Evolutionary conservation across 495 filamentous ascomycete genomes (phyloP).

Genomic region (Neurospora sp.): DNA sequence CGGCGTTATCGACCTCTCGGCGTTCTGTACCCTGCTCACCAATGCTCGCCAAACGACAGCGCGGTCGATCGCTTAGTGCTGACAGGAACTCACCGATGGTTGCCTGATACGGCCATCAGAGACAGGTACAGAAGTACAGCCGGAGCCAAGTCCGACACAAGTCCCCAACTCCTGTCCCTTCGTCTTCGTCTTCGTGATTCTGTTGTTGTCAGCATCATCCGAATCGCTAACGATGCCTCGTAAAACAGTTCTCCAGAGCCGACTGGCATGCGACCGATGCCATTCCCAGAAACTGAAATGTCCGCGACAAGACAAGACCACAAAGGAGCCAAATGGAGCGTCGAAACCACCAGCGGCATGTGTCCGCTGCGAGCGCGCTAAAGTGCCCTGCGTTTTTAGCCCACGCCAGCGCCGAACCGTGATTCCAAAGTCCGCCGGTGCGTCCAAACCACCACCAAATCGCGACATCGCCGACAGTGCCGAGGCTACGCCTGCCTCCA

Average conservation of each 20-base stretch:
- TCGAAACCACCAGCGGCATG: background rate
- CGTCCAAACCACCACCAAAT: background rate
- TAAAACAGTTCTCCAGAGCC: background rate
- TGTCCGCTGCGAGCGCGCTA: conserved; percentile 2
- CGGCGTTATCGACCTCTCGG: background rate
- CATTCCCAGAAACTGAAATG: conserved; percentile 6
- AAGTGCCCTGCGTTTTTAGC: conserved; percentile 5
- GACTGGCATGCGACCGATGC: conserved; percentile 6
- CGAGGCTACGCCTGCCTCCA: background rate
- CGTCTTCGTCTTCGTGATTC: background rate
- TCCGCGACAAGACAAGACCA: background rate
- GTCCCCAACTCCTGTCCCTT: background rate
- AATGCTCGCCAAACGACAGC: background rate
- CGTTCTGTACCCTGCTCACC: background rate
- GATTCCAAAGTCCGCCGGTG: background rate
- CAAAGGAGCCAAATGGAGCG: background rate
- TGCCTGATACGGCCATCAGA: background rate
- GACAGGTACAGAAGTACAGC: background rate
- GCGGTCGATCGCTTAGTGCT: background rate
- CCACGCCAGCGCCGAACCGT: conserved; percentile 2
- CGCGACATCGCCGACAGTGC: background rate
- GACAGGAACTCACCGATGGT: background rate
- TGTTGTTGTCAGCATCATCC: background rate
- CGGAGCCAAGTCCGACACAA: background rate
- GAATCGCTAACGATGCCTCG: background rate